Conservation (phyloP, 2,329 filamentous ascomycete genomes). For the Atkinsonella hypoxylon region DNA sequence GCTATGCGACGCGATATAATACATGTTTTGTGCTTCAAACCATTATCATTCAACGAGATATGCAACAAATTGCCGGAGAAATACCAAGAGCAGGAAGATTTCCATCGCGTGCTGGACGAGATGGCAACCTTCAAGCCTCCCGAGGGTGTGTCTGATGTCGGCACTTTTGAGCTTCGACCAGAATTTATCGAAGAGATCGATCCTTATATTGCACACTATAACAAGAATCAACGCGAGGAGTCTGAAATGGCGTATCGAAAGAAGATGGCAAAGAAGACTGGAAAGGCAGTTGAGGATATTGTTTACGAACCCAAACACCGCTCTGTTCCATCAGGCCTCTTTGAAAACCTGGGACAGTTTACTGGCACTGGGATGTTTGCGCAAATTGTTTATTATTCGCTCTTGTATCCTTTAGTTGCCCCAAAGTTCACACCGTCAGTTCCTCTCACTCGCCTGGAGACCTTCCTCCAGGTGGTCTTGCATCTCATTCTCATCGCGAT, state of each 20-base stretch:
- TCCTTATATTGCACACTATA: slow-evolving; percentile 92
- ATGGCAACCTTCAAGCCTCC: slow-evolving; percentile 85
- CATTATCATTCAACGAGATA: slow-evolving; percentile 87
- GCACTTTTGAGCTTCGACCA: slow-evolving; percentile 84
- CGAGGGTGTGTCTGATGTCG: slow-evolving; percentile 83
- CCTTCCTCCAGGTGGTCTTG: slow-evolving; percentile 81
- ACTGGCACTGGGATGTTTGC: slow-evolving; percentile 77
- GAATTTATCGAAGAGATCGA: slow-evolving; percentile 82
- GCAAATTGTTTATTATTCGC: slow-evolving; percentile 78
- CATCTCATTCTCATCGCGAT: slow-evolving; percentile 81
- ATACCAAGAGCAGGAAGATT: slow-evolving; percentile 78
- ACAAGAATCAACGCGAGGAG: slow-evolving; percentile 92
- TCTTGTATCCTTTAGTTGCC: slow-evolving; percentile 68
- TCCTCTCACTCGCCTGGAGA: slow-evolving; percentile 72
- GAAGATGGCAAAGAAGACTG: slow-evolving; percentile 77
- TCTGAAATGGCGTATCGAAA: slow-evolving; percentile 81
- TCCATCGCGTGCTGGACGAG: slow-evolving; percentile 70
- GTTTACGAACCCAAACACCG: slow-evolving; percentile 83
- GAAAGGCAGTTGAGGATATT: slow-evolving; percentile 68
- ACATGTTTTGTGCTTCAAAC: slow-evolving; percentile 92
- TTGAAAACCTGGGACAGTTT: slow-evolving; percentile 64
- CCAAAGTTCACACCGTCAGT: slow-evolving; percentile 59
- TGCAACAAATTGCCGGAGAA: slow-evolving; percentile 77
- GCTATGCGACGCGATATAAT: slow-evolving; percentile 81
- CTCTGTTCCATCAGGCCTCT: slow-evolving; percentile 64